Percentiles rank a stretch among this genome's conserved stretches.
These are phyloP conservation scores for Trebouxia sp. DNA, from an alignment of 139 green algal species.

Conservation along the genomic window DNA sequence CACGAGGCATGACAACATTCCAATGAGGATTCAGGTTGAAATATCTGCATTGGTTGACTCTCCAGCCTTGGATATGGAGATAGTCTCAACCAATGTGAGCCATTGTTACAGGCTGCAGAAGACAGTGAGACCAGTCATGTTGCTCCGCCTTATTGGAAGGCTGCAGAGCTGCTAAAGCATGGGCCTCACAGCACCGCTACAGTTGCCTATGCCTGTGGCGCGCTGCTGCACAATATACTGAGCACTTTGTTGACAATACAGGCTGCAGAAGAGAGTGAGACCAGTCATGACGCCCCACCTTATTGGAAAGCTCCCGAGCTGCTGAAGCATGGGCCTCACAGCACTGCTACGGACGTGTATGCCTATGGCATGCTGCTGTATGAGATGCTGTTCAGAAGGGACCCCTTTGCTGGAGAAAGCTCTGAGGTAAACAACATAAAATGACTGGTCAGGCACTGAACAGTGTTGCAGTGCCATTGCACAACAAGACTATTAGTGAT, in stretches of 20 bases:
- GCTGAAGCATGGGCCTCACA: neutral
- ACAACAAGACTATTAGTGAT: too few relatives aligned
- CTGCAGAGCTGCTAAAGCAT: neutral
- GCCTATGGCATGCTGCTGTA: slow-evolving; percentile 30
- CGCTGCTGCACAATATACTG: neutral
- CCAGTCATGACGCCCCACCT: neutral
- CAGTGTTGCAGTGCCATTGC: too few relatives aligned
- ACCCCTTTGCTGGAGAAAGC: slow-evolving; percentile 19
- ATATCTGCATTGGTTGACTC: too few relatives aligned
- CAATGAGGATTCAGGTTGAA: too few relatives aligned
- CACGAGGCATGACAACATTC: too few relatives aligned
- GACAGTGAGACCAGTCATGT: neutral
- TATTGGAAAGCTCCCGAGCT: slow-evolving; percentile 22
- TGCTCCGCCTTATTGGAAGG: neutral
- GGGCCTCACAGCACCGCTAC: neutral
- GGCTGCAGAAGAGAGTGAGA: neutral
- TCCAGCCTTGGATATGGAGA: too few relatives aligned
- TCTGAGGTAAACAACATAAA: slow-evolving; percentile 3
- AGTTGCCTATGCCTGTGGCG: neutral
- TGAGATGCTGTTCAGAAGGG: slow-evolving; percentile 5
- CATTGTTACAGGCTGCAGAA: neutral
- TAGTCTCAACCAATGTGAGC: too few relatives aligned
- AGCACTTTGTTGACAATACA: neutral
- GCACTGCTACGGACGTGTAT: slow-evolving; percentile 9
- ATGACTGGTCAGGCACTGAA: too few relatives aligned